phyloP scores from a whole-genome alignment of 169 alveolate species.

The Cyclospora cayetanensis region DNA sequence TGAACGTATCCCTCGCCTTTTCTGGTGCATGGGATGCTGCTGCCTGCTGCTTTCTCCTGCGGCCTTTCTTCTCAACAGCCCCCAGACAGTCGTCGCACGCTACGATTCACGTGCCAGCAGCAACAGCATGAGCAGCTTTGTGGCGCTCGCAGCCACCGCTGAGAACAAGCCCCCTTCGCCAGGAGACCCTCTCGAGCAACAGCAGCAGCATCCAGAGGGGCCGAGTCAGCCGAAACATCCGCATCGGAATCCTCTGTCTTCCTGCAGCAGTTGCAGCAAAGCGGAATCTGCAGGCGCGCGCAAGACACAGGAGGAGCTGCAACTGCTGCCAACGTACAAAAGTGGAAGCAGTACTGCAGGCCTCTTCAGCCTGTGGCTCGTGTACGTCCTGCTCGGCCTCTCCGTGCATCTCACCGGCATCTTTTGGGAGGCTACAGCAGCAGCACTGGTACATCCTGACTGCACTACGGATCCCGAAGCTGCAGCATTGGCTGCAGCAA shows the following conservation, averaged over 20 bases:
- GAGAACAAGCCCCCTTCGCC: too few species aligned
- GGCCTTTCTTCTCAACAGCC: background rate
- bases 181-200: too few species aligned
- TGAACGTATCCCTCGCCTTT: background rate
- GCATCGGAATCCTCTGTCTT: too few species aligned
- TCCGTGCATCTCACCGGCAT: background rate
- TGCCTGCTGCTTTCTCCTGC: background rate
- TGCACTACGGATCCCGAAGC: background rate
- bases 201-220: conserved; percentile 16
- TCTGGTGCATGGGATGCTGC: background rate
- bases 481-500: background rate
- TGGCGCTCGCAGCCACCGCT: too few species aligned
- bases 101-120: background rate
- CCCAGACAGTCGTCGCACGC: background rate
- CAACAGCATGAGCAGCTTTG: background rate
- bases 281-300: background rate
- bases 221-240: too few species aligned
- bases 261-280: too few species aligned
- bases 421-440: background rate
- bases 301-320: background rate
- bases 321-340: too few species aligned
- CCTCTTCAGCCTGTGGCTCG: background rate
- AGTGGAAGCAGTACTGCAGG: background rate
- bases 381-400: background rate
- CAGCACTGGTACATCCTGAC: background rate